These are phyloP conservation scores for Penicillium sp. DNA, from an alignment of 2,329 filamentous ascomycete species.

Conservation along the genomic window DNA sequence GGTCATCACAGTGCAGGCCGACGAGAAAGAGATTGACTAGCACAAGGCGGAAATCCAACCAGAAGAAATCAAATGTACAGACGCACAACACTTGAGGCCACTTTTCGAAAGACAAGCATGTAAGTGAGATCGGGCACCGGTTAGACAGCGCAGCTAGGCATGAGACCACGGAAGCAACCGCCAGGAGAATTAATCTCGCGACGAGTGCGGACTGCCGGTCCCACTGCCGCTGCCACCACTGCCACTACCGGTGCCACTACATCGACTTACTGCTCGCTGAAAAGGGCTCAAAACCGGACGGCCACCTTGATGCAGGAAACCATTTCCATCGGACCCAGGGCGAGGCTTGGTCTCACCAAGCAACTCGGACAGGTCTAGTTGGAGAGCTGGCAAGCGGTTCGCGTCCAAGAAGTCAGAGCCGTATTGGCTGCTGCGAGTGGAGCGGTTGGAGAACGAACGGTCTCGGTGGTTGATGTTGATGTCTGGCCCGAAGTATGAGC, in stretches of 20 bases:
- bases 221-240: conserved; percentile 40
- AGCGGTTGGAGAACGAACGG: conserved; percentile 45
- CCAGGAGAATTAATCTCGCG: conserved; percentile 29
- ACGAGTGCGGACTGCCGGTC: conserved; percentile 42
- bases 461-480: conserved; percentile 33
- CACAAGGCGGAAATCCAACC: conserved; percentile 9
- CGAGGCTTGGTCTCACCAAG: conserved; percentile 30
- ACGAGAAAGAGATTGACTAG: conserved; percentile 7
- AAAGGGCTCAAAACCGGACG: conserved; percentile 40
- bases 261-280: conserved; percentile 46
- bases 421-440: conserved; percentile 38
- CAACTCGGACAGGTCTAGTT: conserved; percentile 33
- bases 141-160: background rate
- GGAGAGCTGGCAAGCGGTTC: conserved; percentile 30
- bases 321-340: conserved; percentile 32
- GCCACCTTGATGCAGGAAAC: conserved; percentile 36
- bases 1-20: conserved; percentile 8
- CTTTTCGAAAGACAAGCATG: conserved; percentile 1
- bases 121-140: conserved; percentile 3
- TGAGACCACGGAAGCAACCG: background rate
- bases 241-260: conserved; percentile 49
- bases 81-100: conserved; percentile 8
- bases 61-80: conserved; percentile 11
- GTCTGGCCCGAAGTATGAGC: conserved; percentile 29
- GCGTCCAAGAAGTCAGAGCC: conserved; percentile 34